Base-by-base conservation (phyloP, 1,139 yeast species). In the Magnusiomyces fungicola region DNA sequence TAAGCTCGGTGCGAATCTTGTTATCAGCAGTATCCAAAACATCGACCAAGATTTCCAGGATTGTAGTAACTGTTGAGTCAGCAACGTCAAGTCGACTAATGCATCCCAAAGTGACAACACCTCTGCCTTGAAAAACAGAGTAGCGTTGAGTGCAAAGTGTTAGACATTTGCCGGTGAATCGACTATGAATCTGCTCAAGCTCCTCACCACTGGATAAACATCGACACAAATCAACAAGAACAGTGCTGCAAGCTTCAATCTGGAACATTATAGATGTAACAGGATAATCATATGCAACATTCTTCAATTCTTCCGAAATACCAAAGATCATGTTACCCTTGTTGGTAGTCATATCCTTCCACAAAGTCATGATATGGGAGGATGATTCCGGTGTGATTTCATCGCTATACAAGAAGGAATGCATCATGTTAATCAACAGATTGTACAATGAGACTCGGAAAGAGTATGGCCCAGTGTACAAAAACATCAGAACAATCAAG, bases 261-360 rank as follows among this genome's bases (percentile, higher is more conserved):
- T 79, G 73, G 47, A 69, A 69, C 23, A 76, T 73, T 49, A 80
- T 79, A 46, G 79, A 76, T 39, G 76, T 73, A 48, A 78, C 72
- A 18, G 74, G 71, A 25, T 69, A 70, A 34, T 73, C 67, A 52
- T 69, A 72, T 14, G 69, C 65, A 18, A 67, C 59, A 30, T 69
- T 68, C 43, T 72, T 72, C 49, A 69, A 72, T 38, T 83, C 90
- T 57, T 88, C 79, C n/a, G 81, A 80, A 54, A 86, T 70, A 0
- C 96, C 96, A 68, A 86, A 86, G 53, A 86, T 69, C 72, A 85
- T 76, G 57, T 79, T 80, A 3, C 86, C 83, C 60, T 90, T 75
- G 50, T 84, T 87, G 10, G 86, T 80, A 49, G 86, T 79, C 54
- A 87, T 75, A 49, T 77, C 78, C 3, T 69, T 72, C 56, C 85